A percentile compares a stretch with the other conserved stretches of the same genome.
Conservation (phyloP, 2,329 filamentous ascomycete genomes). For the Hansfordia pulvinata region DNA sequence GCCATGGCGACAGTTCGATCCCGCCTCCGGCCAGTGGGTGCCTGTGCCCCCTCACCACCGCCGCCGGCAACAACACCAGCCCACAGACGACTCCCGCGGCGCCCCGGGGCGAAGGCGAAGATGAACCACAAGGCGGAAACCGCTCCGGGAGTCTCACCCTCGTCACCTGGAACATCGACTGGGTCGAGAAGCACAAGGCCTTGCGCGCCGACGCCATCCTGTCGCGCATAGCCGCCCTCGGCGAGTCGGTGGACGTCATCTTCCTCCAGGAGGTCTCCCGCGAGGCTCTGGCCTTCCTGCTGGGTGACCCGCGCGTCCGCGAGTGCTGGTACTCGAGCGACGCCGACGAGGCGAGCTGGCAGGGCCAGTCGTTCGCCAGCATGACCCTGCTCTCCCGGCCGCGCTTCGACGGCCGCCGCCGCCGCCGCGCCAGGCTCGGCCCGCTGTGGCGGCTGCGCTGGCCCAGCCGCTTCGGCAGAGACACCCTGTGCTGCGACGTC, state of each 20-base stretch:
- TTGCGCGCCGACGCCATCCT: constrained; percentile 14
- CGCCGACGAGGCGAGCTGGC: constrained; percentile 9
- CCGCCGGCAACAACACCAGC: too few relatives aligned
- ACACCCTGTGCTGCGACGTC: constrained; percentile 22
- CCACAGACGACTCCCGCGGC: neutral
- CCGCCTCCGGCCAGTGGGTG: neutral
- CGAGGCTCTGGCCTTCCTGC: constrained; percentile 9
- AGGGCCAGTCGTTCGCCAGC: constrained; percentile 11
- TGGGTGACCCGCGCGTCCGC: constrained; percentile 13
- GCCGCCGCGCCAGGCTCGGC: constrained; percentile 11
- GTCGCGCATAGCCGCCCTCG: constrained; percentile 6
- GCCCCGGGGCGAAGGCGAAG: neutral
- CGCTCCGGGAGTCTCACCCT: constrained; percentile 8
- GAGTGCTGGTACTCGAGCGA: constrained; percentile 18
- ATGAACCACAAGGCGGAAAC: too few relatives aligned
- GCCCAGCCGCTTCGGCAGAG: constrained; percentile 15
- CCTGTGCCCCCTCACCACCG: too few relatives aligned
- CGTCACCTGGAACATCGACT: constrained; percentile 20
- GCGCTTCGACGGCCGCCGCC: constrained; percentile 8
- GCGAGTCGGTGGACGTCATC: constrained; percentile 13
- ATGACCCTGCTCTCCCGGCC: constrained; percentile 15
- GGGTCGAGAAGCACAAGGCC: constrained; percentile 4
- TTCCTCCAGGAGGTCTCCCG: constrained; percentile 21
- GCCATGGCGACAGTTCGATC: neutral
- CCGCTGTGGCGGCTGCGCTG: constrained; percentile 17